A percentile compares a stretch with the other conserved stretches of the same genome.
Evolutionary conservation across 768 basidiomycete species (phyloP).

Genomic region (Lentinula sp.): DNA sequence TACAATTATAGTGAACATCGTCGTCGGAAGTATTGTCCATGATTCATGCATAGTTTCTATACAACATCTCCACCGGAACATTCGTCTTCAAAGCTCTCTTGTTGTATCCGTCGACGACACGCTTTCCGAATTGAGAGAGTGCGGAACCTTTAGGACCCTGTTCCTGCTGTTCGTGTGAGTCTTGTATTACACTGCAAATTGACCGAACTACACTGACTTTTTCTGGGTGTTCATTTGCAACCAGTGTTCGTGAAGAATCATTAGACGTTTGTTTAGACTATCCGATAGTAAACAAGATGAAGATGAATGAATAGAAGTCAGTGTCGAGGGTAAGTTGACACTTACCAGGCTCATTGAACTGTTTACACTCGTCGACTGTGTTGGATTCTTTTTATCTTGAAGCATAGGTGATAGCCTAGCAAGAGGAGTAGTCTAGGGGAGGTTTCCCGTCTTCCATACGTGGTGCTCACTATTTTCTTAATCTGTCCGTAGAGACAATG

Average conservation of each 20-base stretch:
- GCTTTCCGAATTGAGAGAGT: neutral
- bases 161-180: neutral
- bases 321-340: neutral
- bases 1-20: neutral
- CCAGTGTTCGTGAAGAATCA: neutral
- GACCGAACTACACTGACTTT: neutral
- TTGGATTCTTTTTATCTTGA: neutral
- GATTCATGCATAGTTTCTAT: neutral
- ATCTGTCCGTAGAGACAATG: neutral
- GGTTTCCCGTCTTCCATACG: neutral
- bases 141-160: neutral
- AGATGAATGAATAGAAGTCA: neutral
- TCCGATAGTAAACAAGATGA: neutral
- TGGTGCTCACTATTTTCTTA: neutral
- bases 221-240: neutral
- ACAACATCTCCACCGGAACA: neutral
- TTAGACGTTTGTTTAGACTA: neutral
- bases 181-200: neutral
- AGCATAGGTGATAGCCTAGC: neutral
- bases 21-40: neutral
- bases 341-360: neutral
- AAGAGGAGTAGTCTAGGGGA: neutral
- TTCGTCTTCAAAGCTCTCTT: neutral
- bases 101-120: conserved; percentile 3
- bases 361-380: neutral